Evolutionary conservation across 2,329 filamentous ascomycete species (phyloP).

Genomic region (Ophiostoma ips): DNA sequence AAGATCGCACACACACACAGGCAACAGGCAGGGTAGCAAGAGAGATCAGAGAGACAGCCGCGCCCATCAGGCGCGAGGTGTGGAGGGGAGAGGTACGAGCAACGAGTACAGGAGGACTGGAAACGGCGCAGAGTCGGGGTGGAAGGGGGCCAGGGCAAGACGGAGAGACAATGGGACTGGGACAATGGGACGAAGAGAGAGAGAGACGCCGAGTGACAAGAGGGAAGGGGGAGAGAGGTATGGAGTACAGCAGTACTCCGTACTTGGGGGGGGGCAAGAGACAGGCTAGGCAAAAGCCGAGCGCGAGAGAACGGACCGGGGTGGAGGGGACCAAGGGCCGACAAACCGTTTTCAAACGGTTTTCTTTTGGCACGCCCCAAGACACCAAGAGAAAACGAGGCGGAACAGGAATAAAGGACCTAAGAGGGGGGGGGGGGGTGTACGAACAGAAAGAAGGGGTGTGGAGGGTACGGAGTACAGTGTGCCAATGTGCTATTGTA

Average conservation of each 20-base stretch:
- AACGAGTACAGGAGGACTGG: neutral
- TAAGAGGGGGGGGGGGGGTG: too few species aligned
- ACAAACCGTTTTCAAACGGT: too few species aligned
- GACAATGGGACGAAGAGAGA: neutral
- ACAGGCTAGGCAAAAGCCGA: too few species aligned
- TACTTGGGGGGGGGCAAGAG: too few species aligned
- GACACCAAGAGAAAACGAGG: too few species aligned
- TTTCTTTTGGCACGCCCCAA: too few species aligned
- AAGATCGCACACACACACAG: constrained; percentile 5
- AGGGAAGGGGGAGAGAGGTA: neutral
- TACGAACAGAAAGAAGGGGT: too few species aligned
- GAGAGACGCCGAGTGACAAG: neutral
- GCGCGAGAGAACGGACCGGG: too few species aligned
- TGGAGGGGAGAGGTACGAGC: neutral
- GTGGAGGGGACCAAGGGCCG: too few species aligned
- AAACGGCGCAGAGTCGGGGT: neutral
- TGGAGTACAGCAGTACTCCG: too few species aligned
- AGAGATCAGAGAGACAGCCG: neutral
- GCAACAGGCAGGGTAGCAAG: constrained; percentile 1
- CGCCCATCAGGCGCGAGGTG: constrained; percentile 6
- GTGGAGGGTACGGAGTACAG: too few species aligned
- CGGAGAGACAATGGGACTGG: neutral
- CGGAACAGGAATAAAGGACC: neutral
- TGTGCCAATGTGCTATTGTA: too few species aligned
- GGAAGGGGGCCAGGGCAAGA: neutral